Evolutionary conservation across 805 yeast genomes (phyloP).

Genomic region (Zygoascus biomembranicola): DNA sequence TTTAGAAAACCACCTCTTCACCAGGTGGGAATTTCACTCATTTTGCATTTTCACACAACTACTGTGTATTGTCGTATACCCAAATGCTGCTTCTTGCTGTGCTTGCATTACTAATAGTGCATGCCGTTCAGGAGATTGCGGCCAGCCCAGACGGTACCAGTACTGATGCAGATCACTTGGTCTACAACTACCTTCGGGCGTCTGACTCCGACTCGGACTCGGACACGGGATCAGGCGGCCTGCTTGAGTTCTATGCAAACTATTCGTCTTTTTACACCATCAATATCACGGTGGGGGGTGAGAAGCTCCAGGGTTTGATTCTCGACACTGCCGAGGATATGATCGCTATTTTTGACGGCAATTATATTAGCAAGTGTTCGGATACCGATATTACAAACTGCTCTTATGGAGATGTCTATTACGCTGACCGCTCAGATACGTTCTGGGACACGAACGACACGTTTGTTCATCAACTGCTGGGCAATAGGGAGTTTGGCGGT

Average conservation of each 20-base stretch:
- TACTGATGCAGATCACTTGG: too few relatives aligned
- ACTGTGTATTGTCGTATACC: too few relatives aligned
- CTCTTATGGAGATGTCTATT: neutral
- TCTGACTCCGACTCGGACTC: too few relatives aligned
- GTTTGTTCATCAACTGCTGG: constrained; percentile 7
- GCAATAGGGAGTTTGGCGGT: constrained; percentile 8
- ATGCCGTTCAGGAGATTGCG: too few relatives aligned
- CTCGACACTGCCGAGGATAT: neutral
- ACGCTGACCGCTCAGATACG: neutral
- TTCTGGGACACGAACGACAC: neutral
- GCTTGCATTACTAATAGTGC: too few relatives aligned
- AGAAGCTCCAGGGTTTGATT: neutral
- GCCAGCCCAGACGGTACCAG: too few relatives aligned
- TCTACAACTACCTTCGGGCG: too few relatives aligned
- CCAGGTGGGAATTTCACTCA: too few relatives aligned
- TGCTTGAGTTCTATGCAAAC: neutral
- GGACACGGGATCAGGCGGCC: too few relatives aligned
- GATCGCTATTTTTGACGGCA: neutral
- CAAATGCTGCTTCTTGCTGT: too few relatives aligned
- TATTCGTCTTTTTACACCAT: neutral
- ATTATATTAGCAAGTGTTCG: neutral
- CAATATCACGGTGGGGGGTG: neutral
- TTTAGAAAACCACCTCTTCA: too few relatives aligned
- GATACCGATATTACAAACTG: neutral
- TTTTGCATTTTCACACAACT: too few relatives aligned